Evolutionary conservation across 148 eudicot genomes (phyloP), one percentile per base, ranked within the genome.

Genomic region (Heliamphora exappendiculata): DNA sequence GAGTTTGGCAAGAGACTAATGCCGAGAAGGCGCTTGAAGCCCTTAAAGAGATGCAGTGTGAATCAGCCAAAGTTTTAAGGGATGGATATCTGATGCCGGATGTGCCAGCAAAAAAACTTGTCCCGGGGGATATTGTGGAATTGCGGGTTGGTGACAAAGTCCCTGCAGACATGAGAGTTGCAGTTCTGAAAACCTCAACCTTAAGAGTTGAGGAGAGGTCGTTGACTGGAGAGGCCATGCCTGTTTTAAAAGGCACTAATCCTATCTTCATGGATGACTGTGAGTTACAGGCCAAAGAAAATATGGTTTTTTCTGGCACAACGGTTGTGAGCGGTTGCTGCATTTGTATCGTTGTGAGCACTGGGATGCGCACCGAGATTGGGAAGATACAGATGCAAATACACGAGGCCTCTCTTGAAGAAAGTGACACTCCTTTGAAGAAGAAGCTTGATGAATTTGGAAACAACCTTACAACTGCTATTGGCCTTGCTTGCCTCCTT

Each of bases 1-100:
- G 97, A 6, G 97, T 92, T 33, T 92, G 97, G 97, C 97, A 92
- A 87, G 97, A 92, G 77, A 88, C 84, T 58, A 92, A 88, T 81
- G 97, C 97, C 2, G 94, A 90, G 67, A 90, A 90, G 73, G 97
- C 97, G 13, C 92, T 92, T 33, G 92, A 92, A 67, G 97, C 94
- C 8, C 85, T 92, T 3, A 92, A 90, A 79, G 97, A 90, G 76
- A 84, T 92, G 85, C 97, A 92, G 42, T 85, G 88, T 77, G 97
- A 92, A 50, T 88, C 94, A 0, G 81, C 82, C 3, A 88, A 86
- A 82, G 94, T 86, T 36, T 9, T 92, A 17, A 88, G 97, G 65
- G 92, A 90, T 69, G 91, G 97, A 2, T 86, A 84, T 72, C 67
- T 87, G 29, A 84, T 90, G 19, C 94, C 92, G 0, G 89, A 89